A percentile compares a stretch with the other conserved stretches of the same genome.
Evolutionary conservation across 495 filamentous ascomycete species (phyloP).

Genomic region (Penicillium salamii): DNA sequence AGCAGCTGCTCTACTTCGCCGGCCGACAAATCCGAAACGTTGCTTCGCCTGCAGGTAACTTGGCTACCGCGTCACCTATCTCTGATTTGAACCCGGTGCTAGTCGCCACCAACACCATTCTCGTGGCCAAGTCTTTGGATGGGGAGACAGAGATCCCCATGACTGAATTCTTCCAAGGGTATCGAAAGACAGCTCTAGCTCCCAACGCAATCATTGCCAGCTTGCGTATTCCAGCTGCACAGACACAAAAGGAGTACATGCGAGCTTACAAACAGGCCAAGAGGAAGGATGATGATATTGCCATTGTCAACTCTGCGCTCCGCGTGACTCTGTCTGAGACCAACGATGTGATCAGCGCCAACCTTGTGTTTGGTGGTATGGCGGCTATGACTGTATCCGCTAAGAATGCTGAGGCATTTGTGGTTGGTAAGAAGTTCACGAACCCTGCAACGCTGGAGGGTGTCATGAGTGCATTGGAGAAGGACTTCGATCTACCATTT

Average conservation of each 20-base stretch:
- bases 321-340: conserved; percentile 64
- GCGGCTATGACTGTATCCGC: conserved; percentile 82
- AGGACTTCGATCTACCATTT: conserved; percentile 82
- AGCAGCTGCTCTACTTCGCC: conserved; percentile 76
- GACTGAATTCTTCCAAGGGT: conserved; percentile 89
- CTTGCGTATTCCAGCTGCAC: conserved; percentile 77
- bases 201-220: conserved; percentile 79
- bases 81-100: conserved; percentile 96
- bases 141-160: conserved; percentile 81
- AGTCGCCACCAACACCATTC: conserved; percentile 75
- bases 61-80: conserved; percentile 93
- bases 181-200: conserved; percentile 79
- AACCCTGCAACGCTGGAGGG: conserved; percentile 81
- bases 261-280: conserved; percentile 93
- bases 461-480: conserved; percentile 78
- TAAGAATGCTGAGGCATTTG: conserved; percentile 65
- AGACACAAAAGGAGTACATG: conserved; percentile 46
- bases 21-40: conserved; percentile 96
- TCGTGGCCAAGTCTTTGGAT: conserved; percentile 72
- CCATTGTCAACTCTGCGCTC: conserved; percentile 85
- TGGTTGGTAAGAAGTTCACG: conserved; percentile 76
- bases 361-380: conserved; percentile 89
- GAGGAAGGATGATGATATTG: conserved; percentile 95
- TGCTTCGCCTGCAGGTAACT: conserved; percentile 90
- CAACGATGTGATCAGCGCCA: conserved; percentile 64